Conservation (phyloP, 2,329 filamentous ascomycete genomes). For the Nakataea oryzae region DNA sequence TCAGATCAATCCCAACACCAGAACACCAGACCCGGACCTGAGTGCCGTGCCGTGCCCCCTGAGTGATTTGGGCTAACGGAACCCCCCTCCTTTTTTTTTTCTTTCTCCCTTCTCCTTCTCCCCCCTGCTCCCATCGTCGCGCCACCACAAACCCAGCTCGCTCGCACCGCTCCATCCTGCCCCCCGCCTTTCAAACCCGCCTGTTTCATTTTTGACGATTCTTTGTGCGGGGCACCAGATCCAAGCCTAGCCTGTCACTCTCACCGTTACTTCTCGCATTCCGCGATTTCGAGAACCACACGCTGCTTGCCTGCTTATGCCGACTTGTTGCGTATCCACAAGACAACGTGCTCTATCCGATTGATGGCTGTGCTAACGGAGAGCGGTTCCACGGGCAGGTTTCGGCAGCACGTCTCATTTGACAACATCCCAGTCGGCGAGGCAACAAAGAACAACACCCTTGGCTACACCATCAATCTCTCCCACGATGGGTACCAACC, state of each 20-base stretch:
- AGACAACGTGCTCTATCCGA: neutral
- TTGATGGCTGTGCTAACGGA: conserved; percentile 34
- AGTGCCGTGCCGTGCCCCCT: neutral
- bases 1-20: too few relatives aligned
- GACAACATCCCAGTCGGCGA: conserved; percentile 49
- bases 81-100: too few relatives aligned
- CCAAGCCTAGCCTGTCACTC: neutral
- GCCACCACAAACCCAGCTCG: neutral
- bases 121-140: neutral
- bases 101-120: neutral
- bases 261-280: neutral
- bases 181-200: neutral
- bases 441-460: conserved; percentile 46
- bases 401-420: conserved; percentile 49
- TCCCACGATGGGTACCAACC: conserved; percentile 81
- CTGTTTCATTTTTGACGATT: neutral
- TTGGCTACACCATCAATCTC: conserved; percentile 71
- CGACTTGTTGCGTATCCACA: neutral
- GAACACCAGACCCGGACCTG: too few relatives aligned
- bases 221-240: neutral
- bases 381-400: conserved; percentile 31
- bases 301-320: neutral
- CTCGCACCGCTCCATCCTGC: neutral
- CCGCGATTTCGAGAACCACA: neutral
- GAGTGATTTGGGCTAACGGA: neutral